Evolutionary conservation across 2,329 filamentous ascomycete genomes (phyloP).

Genomic region (Didymella segeticola): DNA sequence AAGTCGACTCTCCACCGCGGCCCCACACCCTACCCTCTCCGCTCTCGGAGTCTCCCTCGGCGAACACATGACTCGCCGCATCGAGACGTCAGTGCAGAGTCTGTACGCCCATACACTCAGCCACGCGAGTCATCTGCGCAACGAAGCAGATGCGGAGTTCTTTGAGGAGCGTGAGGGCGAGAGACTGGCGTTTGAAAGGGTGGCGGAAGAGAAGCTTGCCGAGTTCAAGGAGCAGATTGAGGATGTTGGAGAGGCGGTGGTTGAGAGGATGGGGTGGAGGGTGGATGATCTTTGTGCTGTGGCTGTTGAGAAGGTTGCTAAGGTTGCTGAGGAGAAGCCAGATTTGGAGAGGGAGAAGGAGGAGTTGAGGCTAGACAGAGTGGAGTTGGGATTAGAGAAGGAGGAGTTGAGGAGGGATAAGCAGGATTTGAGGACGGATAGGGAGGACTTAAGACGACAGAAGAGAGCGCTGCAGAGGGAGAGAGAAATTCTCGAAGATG

Average conservation of each 20-base stretch:
- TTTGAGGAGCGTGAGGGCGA: background rate
- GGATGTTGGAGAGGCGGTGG: background rate
- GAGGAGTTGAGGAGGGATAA: background rate
- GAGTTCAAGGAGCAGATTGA: background rate
- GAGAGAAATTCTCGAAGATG: background rate
- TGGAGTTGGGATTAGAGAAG: background rate
- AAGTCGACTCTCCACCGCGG: background rate
- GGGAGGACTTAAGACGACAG: background rate
- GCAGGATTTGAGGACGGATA: background rate
- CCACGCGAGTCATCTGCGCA: constrained; percentile 10
- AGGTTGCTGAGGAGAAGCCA: background rate
- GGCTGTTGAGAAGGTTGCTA: background rate
- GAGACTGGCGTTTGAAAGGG: background rate
- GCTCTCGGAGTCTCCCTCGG: constrained; percentile 9
- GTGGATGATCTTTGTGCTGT: background rate
- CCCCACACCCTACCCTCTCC: background rate
- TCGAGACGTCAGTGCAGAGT: constrained; percentile 4
- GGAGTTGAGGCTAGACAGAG: background rate
- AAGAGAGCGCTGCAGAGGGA: background rate
- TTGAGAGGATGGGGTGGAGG: background rate
- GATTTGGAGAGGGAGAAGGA: background rate
- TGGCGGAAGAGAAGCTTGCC: background rate
- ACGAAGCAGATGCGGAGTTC: constrained; percentile 16
- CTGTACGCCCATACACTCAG: constrained; percentile 9
- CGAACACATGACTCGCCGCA: constrained; percentile 1